Evolutionary conservation across 768 basidiomycete genomes (phyloP).

Genomic region (Mycena filopes): DNA sequence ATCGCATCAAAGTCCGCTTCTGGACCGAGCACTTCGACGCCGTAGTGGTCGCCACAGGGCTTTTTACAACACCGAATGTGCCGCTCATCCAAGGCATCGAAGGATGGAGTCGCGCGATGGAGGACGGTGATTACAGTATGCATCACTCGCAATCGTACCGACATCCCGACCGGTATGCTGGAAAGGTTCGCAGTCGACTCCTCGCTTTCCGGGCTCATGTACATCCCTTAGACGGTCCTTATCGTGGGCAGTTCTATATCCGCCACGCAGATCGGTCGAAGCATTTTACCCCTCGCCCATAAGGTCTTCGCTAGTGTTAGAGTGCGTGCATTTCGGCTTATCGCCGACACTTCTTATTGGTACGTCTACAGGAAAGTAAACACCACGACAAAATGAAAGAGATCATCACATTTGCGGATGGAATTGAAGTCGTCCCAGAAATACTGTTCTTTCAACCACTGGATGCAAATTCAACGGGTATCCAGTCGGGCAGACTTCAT

Average conservation of each 20-base stretch:
- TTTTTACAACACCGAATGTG: conserved; percentile 41
- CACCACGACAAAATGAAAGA: conserved; percentile 26
- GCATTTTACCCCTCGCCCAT: conserved; percentile 20
- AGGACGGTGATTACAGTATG: conserved; percentile 29
- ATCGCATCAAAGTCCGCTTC: conserved; percentile 33
- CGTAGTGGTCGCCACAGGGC: conserved; percentile 44
- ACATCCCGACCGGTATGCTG: conserved; percentile 38
- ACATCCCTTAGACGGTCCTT: conserved; percentile 21
- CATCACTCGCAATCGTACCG: conserved; percentile 47
- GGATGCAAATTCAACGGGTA: conserved; percentile 12
- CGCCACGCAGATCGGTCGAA: conserved; percentile 31
- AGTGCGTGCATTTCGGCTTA: conserved; percentile 9
- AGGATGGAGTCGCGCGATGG: conserved; percentile 37
- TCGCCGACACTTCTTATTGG: not conserved
- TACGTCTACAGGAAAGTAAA: conserved; percentile 30
- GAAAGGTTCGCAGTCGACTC: conserved; percentile 35
- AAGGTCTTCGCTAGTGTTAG: conserved; percentile 30
- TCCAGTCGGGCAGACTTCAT: conserved; percentile 37
- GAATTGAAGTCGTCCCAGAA: conserved; percentile 41
- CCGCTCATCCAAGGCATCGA: conserved; percentile 41
- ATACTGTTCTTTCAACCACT: conserved; percentile 40
- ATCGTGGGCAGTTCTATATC: conserved; percentile 31
- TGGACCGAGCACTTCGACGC: conserved; percentile 46
- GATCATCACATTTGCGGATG: conserved; percentile 34
- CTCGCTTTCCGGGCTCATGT: not conserved